Evolutionary conservation across 2,329 filamentous ascomycete species (phyloP), one percentile per base, ranked within the genome.

Genomic region (Fusarium foetens): DNA sequence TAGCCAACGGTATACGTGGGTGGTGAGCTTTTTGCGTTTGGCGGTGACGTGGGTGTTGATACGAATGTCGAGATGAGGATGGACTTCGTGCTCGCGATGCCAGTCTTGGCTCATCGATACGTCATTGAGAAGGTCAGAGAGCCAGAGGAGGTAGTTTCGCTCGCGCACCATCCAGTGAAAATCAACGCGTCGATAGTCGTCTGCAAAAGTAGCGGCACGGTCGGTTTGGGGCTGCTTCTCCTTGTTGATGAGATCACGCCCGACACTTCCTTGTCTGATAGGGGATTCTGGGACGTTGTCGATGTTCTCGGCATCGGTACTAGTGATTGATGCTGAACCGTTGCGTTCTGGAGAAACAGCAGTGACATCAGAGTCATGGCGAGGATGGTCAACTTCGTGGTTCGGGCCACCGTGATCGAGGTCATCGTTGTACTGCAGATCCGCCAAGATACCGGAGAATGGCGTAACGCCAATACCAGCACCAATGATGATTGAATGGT

Each of bases 81-180:
- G 67, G 0, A 79, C 70, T 21, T 81, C 78, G 25, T 84, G 79
- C 13, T 80, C 78, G 10, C 81, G 80, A 12, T 83, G 80, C 75
- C 80, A 81, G 4, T 77, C 71, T 61, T 84, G 82, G 8, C 79
- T 80, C n/a, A 73, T 73, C 2, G 80, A 82, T 5, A 86, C 84
- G 17, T 81, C 78, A 72, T 89, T 89, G 9, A 89, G 82, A 0
- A 89, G 83, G 70, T 88, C 84, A 0, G 87, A 87, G 57, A 90
- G 86, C 88, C 88, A 89, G 6, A 86, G 81, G 0, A 90, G 82
- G 55, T 87, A 83, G 76, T 89, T 88, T 62, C 84, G 83, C 51
- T 89, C 87, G 27, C 87, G 86, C 1, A 89, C 87, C 70, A 87
- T 88, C 88, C 88, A 90, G 77, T 90, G 87, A 64, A 90, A 89